phyloP scores from a whole-genome alignment of 2,329 filamentous ascomycete genomes.

The Elsinoe batatas region DNA sequence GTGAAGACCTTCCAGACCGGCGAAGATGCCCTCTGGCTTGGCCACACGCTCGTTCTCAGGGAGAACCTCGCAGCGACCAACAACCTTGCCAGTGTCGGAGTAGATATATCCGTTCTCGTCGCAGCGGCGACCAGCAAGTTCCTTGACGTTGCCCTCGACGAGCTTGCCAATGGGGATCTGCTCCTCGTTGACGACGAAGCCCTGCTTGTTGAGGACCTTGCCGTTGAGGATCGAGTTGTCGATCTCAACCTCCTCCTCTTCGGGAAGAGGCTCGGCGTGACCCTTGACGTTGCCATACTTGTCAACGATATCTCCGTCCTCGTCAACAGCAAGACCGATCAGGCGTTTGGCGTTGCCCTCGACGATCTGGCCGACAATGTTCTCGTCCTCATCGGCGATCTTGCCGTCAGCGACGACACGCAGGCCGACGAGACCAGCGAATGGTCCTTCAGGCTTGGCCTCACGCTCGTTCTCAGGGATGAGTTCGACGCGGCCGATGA shows the following conservation, averaged over 20 bases:
- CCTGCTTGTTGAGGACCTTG: conserved; percentile 48
- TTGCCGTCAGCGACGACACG: conserved; percentile 40
- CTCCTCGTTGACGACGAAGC: conserved; percentile 44
- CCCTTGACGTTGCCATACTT: conserved; percentile 53
- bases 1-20: conserved; percentile 54
- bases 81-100: conserved; percentile 46
- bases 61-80: conserved; percentile 49
- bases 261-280: conserved; percentile 46
- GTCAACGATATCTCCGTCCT: conserved; percentile 54
- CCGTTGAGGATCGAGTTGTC: conserved; percentile 47
- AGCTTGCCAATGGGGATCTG: conserved; percentile 47
- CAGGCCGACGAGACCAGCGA: conserved; percentile 40
- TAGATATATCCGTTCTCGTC: conserved; percentile 48
- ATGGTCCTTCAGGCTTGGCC: conserved; percentile 40
- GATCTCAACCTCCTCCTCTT: conserved; percentile 34
- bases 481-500: conserved; percentile 58
- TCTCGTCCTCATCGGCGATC: conserved; percentile 41
- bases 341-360: conserved; percentile 52
- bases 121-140: conserved; percentile 46
- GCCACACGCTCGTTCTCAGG: conserved; percentile 47
- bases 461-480: conserved; percentile 56
- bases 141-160: conserved; percentile 46
- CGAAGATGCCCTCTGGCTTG: conserved; percentile 56
- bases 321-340: conserved; percentile 49
- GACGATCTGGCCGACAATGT: conserved; percentile 43